Conservation (phyloP, 2,329 filamentous ascomycete genomes). For the Didymella segeticola region DNA sequence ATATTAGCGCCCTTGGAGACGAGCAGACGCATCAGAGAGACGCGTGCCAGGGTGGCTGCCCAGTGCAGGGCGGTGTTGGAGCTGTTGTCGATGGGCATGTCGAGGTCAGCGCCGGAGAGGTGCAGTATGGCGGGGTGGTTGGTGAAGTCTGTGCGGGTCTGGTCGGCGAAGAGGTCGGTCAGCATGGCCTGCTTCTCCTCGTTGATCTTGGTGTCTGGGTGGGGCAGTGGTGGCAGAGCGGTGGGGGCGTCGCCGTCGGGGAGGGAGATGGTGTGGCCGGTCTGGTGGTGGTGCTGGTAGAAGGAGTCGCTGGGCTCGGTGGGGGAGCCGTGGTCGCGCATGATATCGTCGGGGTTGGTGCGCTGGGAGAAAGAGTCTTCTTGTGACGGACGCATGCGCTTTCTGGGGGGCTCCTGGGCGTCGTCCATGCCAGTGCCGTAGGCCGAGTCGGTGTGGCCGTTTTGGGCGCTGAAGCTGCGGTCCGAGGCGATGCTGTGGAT, state of each 20-base stretch:
- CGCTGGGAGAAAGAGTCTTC: constrained; percentile 49
- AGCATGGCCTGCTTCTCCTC: constrained; percentile 86
- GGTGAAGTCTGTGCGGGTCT: constrained; percentile 71
- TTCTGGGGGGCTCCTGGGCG: constrained; percentile 77
- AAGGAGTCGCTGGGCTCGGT: constrained; percentile 85
- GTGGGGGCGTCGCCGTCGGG: constrained; percentile 61
- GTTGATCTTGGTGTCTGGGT: constrained; percentile 66
- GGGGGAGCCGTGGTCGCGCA: constrained; percentile 68
- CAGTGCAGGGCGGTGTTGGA: constrained; percentile 93
- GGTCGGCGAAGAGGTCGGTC: constrained; percentile 66
- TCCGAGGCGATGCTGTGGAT: constrained; percentile 73
- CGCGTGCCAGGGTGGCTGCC: constrained; percentile 90
- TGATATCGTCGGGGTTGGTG: constrained; percentile 59
- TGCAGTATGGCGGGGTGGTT: constrained; percentile 79
- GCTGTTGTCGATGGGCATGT: constrained; percentile 89
- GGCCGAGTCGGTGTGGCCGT: constrained; percentile 65
- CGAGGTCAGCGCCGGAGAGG: constrained; percentile 80
- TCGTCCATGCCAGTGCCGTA: constrained; percentile 67
- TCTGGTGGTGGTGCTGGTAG: constrained; percentile 50
- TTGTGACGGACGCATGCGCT: constrained; percentile 66
- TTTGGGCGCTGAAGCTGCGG: constrained; percentile 68
- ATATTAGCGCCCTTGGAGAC: constrained; percentile 87
- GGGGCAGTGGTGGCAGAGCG: constrained; percentile 69
- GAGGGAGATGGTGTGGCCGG: constrained; percentile 54
- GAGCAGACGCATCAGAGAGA: constrained; percentile 80